phyloP scores from a whole-genome alignment of 768 basidiomycete genomes.

The Mycena rosella region DNA sequence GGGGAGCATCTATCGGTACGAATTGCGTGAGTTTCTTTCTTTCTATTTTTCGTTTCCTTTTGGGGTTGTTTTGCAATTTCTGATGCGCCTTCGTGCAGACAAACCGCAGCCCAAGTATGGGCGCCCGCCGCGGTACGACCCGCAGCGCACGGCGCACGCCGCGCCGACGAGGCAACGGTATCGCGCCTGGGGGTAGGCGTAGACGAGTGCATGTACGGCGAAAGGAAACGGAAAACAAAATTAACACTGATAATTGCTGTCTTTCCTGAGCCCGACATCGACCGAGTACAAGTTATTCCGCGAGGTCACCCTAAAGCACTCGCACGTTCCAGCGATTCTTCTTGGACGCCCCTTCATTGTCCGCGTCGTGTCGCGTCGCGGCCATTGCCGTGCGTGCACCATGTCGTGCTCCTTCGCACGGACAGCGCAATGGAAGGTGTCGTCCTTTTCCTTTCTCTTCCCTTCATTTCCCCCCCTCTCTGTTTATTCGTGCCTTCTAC shows the following conservation, averaged over 20 bases:
- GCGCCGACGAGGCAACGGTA: constrained; percentile 28
- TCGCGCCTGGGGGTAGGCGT: constrained; percentile 7
- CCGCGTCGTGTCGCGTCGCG: neutral
- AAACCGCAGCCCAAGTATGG: constrained; percentile 38
- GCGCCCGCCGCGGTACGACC: constrained; percentile 24
- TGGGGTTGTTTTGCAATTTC: neutral
- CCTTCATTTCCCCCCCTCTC: neutral
- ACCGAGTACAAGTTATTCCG: too few species aligned
- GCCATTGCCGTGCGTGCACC: neutral
- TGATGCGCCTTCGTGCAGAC: constrained; percentile 40
- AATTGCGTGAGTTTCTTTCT: constrained; percentile 69
- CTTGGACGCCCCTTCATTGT: neutral
- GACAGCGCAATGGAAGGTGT: too few species aligned
- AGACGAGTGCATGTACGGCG: neutral
- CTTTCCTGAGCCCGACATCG: too few species aligned
- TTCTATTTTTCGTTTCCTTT: neutral
- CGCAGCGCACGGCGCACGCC: constrained; percentile 37
- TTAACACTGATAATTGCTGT: neutral
- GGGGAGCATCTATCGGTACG: constrained; percentile 69
- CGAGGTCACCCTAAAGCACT: too few species aligned
- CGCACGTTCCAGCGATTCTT: too few species aligned
- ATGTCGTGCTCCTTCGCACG: too few species aligned
- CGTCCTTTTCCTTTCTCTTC: too few species aligned
- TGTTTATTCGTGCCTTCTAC: neutral
- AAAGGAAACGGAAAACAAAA: neutral